Percentiles rank a stretch among this genome's conserved stretches.
phyloP scores from a whole-genome alignment of 2,329 filamentous ascomycete genomes.

The Thielaviopsis euricoi region DNA sequence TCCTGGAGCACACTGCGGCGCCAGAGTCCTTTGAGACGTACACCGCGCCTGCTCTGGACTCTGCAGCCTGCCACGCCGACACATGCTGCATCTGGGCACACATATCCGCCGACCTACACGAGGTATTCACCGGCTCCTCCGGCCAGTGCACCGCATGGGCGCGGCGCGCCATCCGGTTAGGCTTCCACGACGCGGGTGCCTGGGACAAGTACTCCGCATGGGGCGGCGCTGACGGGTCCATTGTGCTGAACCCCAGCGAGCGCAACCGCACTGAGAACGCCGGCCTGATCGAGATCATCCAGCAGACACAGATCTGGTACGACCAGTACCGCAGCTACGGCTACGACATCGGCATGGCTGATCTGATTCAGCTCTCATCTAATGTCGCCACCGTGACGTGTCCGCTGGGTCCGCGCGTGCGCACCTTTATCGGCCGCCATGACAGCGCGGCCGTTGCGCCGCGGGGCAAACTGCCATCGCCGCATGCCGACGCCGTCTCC shows the following conservation, averaged over 20 bases:
- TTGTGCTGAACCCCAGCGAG: constrained; percentile 25
- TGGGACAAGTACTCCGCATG: constrained; percentile 24
- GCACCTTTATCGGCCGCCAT: constrained; percentile 33
- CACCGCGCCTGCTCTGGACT: constrained; percentile 13
- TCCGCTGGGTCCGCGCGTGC: constrained; percentile 29
- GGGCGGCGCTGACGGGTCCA: constrained; percentile 31
- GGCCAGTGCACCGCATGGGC: constrained; percentile 27
- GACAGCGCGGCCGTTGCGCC: constrained; percentile 26
- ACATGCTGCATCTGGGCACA: constrained; percentile 30
- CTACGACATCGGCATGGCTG: constrained; percentile 31
- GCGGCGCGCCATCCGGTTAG: constrained; percentile 28
- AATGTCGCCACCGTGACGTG: constrained; percentile 32
- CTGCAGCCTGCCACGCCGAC: constrained; percentile 20
- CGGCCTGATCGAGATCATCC: constrained; percentile 29
- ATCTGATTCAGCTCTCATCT: constrained; percentile 36
- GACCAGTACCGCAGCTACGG: constrained; percentile 21
- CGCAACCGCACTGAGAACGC: constrained; percentile 25
- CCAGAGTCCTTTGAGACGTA: constrained; percentile 16
- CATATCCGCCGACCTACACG: constrained; percentile 24
- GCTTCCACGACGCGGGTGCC: constrained; percentile 31
- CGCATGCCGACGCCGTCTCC: constrained; percentile 27
- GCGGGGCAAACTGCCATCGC: constrained; percentile 26
- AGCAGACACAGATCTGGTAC: constrained; percentile 23
- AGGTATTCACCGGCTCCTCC: constrained; percentile 21
- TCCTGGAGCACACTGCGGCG: constrained; percentile 19